Percentiles rank a stretch among this genome's conserved stretches.
Conservation (phyloP, 1,284 basidiomycete species). For the Tilletia indica region DNA sequence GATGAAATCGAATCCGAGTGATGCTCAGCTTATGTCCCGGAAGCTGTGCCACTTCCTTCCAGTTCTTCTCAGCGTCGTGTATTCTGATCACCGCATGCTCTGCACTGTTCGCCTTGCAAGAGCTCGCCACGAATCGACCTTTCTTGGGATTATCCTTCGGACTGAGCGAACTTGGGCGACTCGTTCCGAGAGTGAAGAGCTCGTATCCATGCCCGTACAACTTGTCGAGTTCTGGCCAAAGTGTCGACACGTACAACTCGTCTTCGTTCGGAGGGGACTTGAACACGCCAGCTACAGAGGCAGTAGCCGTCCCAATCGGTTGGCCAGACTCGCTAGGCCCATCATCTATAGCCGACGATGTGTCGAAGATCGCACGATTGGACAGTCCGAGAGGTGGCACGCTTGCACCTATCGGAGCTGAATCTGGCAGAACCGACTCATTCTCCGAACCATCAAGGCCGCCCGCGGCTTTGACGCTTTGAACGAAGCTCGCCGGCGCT, state of each 20-base stretch:
- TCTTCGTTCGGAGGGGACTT: constrained; percentile 61
- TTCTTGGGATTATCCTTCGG: constrained; percentile 40
- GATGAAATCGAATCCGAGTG: constrained; percentile 83
- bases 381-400: constrained; percentile 52
- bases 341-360: constrained; percentile 18
- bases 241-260: constrained; percentile 73
- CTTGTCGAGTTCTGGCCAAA: constrained; percentile 97
- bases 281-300: constrained; percentile 30
- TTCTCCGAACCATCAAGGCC: constrained; percentile 13
- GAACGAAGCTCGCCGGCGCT: constrained; percentile 47
- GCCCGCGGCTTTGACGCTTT: constrained; percentile 19
- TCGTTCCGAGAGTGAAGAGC: constrained; percentile 59
- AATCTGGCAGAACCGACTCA: neutral
- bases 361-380: constrained; percentile 45
- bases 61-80: constrained; percentile 69
- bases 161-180: constrained; percentile 21
- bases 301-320: constrained; percentile 32
- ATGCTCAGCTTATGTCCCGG: constrained; percentile 84
- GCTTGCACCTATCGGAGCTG: constrained; percentile 32
- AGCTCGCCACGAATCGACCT: constrained; percentile 76
- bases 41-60: constrained; percentile 66
- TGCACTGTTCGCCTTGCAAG: constrained; percentile 79
- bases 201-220: constrained; percentile 98
- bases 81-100: constrained; percentile 88
- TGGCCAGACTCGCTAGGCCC: constrained; percentile 33